These are phyloP conservation scores for Phytopythium cucurbitacearum DNA, from an alignment of 352 stramenopile genomes.

Conservation along the genomic window DNA sequence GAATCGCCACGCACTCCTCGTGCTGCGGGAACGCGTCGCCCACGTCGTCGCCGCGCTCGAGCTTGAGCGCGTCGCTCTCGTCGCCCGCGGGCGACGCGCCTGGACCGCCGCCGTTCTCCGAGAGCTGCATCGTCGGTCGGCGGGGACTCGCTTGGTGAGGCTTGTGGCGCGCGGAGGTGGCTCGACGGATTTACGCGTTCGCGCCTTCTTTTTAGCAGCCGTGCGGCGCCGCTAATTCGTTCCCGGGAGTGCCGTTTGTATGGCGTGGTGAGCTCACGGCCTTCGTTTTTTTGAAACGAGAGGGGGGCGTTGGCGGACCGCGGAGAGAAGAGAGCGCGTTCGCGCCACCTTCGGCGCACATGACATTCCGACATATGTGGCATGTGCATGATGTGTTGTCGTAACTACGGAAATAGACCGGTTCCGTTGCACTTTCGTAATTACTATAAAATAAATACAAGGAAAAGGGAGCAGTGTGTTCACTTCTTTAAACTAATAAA, in stretches of 20 bases:
- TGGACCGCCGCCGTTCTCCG: not conserved
- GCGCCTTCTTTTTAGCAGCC: not conserved
- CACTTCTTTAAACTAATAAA: no score
- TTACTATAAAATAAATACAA: no score
- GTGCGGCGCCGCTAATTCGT: conserved; percentile 3
- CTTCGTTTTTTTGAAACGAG: conserved; percentile 3
- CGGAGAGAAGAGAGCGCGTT: not conserved
- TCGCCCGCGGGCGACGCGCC: conserved; percentile 12
- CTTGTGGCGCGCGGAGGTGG: not conserved
- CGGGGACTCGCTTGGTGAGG: not conserved
- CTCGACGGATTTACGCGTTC: conserved; percentile 5
- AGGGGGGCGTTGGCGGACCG: not conserved
- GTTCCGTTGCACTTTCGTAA: no score
- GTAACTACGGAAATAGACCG: no score
- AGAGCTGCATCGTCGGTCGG: not conserved
- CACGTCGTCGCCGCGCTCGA: conserved; percentile 22
- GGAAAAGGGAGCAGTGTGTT: no score
- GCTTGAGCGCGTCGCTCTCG: conserved; percentile 29
- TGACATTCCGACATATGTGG: not conserved
- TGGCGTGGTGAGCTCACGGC: conserved; percentile 3
- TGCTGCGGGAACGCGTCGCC: conserved; percentile 48
- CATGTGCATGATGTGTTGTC: no score
- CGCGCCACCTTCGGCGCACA: not conserved
- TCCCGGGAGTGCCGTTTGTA: conserved; percentile 2
- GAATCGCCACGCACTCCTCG: conserved; percentile 56